Percentiles rank a stretch among this genome's conserved stretches.
Conservation (phyloP, 2,329 filamentous ascomycete species). For the Didymella pinodella region DNA sequence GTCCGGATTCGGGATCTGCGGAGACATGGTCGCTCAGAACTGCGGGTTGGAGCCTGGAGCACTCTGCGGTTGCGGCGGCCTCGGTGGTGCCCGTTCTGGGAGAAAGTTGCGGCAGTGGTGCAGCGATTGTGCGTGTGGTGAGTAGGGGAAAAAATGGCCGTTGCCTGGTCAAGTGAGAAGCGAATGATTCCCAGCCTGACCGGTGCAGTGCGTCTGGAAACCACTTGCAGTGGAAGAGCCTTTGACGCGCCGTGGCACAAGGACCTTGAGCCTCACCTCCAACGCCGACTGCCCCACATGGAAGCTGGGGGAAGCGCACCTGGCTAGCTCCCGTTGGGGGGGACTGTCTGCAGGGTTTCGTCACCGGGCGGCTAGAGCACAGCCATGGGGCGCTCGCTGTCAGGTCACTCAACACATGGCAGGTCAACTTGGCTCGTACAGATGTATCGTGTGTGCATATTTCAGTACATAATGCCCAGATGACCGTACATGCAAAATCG, state of each 20-base stretch:
- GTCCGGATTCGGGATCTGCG: conserved; percentile 6
- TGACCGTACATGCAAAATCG: conserved; percentile 12
- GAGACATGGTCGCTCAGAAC: conserved; percentile 34
- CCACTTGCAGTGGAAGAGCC: neutral
- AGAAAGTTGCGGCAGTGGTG: neutral
- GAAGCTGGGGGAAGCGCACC: conserved; percentile 17
- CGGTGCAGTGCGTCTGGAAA: neutral
- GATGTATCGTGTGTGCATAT: conserved; percentile 2
- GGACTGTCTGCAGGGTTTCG: conserved; percentile 1
- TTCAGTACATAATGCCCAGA: neutral
- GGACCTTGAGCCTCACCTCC: conserved; percentile 12
- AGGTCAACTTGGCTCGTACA: neutral
- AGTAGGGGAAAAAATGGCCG: neutral
- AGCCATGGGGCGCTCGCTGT: conserved; percentile 4
- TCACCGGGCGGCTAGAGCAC: conserved; percentile 3
- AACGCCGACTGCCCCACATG: conserved; percentile 8
- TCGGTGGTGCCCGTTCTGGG: neutral
- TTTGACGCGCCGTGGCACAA: neutral
- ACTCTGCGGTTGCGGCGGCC: conserved; percentile 8
- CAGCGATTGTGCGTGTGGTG: neutral
- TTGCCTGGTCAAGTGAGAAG: neutral
- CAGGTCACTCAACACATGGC: neutral
- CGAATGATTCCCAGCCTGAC: neutral
- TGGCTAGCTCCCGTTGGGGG: conserved; percentile 6
- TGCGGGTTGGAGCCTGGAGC: conserved; percentile 1